Percentiles rank a stretch among this genome's conserved stretches.
phyloP scores from a whole-genome alignment of 1,284 basidiomycete species.

The Leccinum pseudoinsigne region DNA sequence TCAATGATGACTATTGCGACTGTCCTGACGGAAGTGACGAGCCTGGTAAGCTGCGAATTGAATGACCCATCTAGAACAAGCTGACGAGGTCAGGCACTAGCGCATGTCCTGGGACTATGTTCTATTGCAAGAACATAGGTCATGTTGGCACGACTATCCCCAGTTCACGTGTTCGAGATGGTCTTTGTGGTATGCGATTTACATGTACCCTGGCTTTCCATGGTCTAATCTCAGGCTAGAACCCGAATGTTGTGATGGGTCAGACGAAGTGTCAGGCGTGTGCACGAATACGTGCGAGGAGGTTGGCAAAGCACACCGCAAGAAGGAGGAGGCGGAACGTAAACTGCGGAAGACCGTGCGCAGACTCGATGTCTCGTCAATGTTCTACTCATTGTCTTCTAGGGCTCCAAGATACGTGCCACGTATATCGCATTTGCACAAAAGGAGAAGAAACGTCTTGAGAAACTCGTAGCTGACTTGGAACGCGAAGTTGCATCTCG shows the following conservation, averaged over 20 bases:
- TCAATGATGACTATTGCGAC: slow-evolving; percentile 97
- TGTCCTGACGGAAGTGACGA: slow-evolving; percentile 94
- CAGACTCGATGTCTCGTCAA: slow-evolving; percentile 6
- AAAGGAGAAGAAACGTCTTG: slow-evolving; percentile 83
- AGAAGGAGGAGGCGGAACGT: slow-evolving; percentile 64
- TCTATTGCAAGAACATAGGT: slow-evolving; percentile 90
- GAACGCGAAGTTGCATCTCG: slow-evolving; percentile 58
- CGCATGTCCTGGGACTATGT: slow-evolving; percentile 77
- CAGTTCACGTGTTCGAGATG: slow-evolving; percentile 90
- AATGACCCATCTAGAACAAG: background rate
- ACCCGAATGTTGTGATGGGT: slow-evolving; percentile 96
- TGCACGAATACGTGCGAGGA: slow-evolving; percentile 83
- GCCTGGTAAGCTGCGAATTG: slow-evolving; percentile 56
- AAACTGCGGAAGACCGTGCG: slow-evolving; percentile 82
- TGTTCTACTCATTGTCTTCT: background rate
- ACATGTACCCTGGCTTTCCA: background rate
- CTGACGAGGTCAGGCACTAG: slow-evolving; percentile 65
- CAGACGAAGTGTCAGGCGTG: slow-evolving; percentile 81
- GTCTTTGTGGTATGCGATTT: slow-evolving; percentile 81
- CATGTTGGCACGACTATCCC: slow-evolving; percentile 83
- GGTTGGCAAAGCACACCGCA: slow-evolving; percentile 71
- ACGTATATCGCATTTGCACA: slow-evolving; percentile 86
- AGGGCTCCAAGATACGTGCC: slow-evolving; percentile 91
- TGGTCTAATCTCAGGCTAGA: slow-evolving; percentile 50
- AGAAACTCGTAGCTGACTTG: slow-evolving; percentile 55